Base-by-base conservation (phyloP, 768 basidiomycete genomes). In the Pisolithus marmoratus region DNA sequence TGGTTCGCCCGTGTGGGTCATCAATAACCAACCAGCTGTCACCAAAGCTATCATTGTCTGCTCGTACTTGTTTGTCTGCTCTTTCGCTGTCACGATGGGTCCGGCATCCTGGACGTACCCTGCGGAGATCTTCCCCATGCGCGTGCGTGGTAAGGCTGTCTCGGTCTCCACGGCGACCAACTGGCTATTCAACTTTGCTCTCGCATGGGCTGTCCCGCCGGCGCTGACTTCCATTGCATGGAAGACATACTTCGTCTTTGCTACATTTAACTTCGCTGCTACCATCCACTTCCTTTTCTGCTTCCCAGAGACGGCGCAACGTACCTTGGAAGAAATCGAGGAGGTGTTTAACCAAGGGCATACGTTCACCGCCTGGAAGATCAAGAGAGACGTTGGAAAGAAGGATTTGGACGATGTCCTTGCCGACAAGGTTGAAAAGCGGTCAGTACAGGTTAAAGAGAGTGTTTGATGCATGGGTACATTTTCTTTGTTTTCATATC, bases 221-320 rank as follows among this genome's bases (percentile, higher is more conserved):
- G 81, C 79, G 7, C 77, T 90, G 45, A 66, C 78, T 26, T 73
- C 57, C 57, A 87, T 90, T 54, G 85, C 83, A 15, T 85, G 81
- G 77, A 84, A 80, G 69, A 88, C 78, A 2, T 89, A 87, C 68
- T 87, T 87, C 68, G 81, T 88, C 65, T 87, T 89, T 62, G 85
- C 83, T 8, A 69, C 84, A 9, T 87, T 87, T 79, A 86, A 87
- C 73, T 81, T 85, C 53, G 80, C 82, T 1, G 83, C 81, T 1
- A 83, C 77, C 63, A 69, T 87, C 48, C 86, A 88, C 58, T 72
- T 89, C 53, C 72, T 84, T 61, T 88, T 90, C 77, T 84, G 84
- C 76, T 90, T 80, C 76, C 88, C 87, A 12, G 88, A 90, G 67
- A 87, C 86, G 3, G 81, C 82, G 14, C 81, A 82, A 4, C 76